phyloP scores from a whole-genome alignment of 202 grass and related monocot species.

The Panicum virgatum region DNA sequence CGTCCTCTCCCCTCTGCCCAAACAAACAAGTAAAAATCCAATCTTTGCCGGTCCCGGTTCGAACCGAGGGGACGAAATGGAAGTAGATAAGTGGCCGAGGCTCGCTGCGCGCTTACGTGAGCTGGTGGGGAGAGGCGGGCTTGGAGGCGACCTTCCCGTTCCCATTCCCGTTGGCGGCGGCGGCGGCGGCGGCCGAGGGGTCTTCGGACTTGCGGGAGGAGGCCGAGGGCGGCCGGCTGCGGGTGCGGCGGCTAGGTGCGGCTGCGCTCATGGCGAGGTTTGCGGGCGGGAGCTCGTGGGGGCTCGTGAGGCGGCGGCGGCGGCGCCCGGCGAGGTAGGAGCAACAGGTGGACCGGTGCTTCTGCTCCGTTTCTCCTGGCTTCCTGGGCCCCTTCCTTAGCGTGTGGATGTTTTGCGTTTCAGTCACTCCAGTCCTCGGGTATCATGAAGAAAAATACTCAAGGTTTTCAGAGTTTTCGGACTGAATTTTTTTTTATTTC shows the following conservation, averaged over 20 bases:
- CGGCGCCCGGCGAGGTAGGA: conserved; percentile 37
- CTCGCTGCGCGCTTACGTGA: conserved; percentile 39
- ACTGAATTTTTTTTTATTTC: too few relatives aligned
- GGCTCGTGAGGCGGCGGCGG: conserved; percentile 13
- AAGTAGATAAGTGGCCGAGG: background rate
- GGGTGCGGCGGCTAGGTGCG: conserved; percentile 32
- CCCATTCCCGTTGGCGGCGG: conserved; percentile 41
- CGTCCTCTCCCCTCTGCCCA: conserved; percentile 74
- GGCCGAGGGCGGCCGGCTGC: conserved; percentile 45
- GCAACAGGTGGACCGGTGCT: conserved; percentile 21
- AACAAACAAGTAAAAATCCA: conserved; percentile 33
- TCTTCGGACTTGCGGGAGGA: conserved; percentile 47
- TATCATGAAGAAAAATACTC: background rate
- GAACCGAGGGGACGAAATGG: background rate
- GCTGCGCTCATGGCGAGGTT: conserved; percentile 30
- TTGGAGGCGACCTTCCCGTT: conserved; percentile 59
- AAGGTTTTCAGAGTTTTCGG: background rate
- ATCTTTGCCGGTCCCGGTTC: conserved; percentile 13
- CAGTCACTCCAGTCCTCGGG: background rate
- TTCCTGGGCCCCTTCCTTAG: conserved; percentile 6
- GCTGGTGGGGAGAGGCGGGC: conserved; percentile 36
- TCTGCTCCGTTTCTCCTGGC: conserved; percentile 24
- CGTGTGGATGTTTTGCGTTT: conserved; percentile 20
- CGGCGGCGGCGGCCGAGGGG: conserved; percentile 38
- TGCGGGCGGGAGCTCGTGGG: background rate